Evolutionary conservation across 2,329 filamentous ascomycete genomes (phyloP), one percentile per base, ranked within the genome.

Genomic region (Spiromastix sp.): DNA sequence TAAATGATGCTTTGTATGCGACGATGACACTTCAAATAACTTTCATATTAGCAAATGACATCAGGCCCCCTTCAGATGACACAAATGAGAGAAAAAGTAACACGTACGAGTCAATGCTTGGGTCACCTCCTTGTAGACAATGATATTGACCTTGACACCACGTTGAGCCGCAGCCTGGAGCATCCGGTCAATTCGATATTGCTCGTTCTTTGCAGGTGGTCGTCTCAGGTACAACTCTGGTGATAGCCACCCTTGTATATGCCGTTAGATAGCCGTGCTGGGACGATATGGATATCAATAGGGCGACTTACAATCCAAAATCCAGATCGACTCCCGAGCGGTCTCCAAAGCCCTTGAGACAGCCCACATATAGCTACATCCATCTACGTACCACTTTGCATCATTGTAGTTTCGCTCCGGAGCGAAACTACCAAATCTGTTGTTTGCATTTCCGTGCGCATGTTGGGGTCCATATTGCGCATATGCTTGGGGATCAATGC

Each of bases 361-460:
- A 12, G 91, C 81, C 79, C 86, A 94, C 57, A 91, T 93, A 60
- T 98, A 98, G 61, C 96, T 83, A 42, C 86, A 72, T 3, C 86
- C 91, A 55, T 96, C 91, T 8, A 96, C 85, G 60, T 95, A 96
- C 87, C 89, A 98, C 65, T 96, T 96, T 55, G 91, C 70, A 39
- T 82, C 70, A 57, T 96, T 95, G 18, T 79, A 81, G 8, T 89
- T 78, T 28, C 80, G 77, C 55, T 89, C 80, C 0, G 89, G 89
- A 24, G 93, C 93, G 61, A 83, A 98, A 3, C 85, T 93, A n/a
- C 81, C 58, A 64, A 86, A 96, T 27, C 89, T 79, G 54, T 96
- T 79, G 10, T 73, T 70, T 37, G 87, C 73, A 66, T 93, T 93
- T 42, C 74, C 77, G 43, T 77, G 66, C 51, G 85, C 79, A 38